These are phyloP conservation scores for Saccharomycopsis guyanensis DNA, from an alignment of 805 yeast species.

Conservation along the genomic window DNA sequence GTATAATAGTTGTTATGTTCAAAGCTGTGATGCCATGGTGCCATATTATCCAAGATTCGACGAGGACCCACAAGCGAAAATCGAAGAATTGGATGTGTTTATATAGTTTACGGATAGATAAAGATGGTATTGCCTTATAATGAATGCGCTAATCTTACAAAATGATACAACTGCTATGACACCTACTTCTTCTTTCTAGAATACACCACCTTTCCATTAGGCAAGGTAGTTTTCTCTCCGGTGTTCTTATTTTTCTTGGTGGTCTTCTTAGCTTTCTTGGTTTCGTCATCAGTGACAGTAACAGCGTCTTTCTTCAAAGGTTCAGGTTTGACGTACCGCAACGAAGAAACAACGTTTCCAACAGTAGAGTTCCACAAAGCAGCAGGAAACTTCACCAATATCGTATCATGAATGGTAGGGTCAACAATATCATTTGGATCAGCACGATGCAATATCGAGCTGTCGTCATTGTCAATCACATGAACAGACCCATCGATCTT, in stretches of 20 bases:
- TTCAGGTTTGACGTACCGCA: slow-evolving; percentile 8
- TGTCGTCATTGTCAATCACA: slow-evolving; percentile 42
- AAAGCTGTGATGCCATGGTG: slow-evolving; percentile 64
- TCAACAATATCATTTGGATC: slow-evolving; percentile 40
- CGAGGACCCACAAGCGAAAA: slow-evolving; percentile 28
- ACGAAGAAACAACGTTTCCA: slow-evolving; percentile 30
- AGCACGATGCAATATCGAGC: slow-evolving; percentile 32
- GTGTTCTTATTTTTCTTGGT: slow-evolving; percentile 28
- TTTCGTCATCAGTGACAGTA: background rate
- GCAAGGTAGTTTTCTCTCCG: slow-evolving; percentile 43
- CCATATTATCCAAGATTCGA: slow-evolving; percentile 69
- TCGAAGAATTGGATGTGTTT: slow-evolving; percentile 45
- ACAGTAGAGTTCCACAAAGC: slow-evolving; percentile 38
- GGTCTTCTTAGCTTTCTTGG: slow-evolving; percentile 5
- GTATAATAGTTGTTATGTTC: slow-evolving; percentile 70
- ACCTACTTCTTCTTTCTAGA: slow-evolving; percentile 17
- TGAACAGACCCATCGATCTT: slow-evolving; percentile 41
- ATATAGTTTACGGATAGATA: background rate
- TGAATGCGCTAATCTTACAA: too few species aligned
- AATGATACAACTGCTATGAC: too few species aligned
- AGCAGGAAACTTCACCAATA: slow-evolving; percentile 36
- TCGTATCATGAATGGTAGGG: slow-evolving; percentile 44
- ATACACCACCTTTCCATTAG: slow-evolving; percentile 53
- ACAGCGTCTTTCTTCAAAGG: background rate
- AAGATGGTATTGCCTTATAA: too few species aligned